Conservation (phyloP, 441 rosid species). For the Corymbia calophylla region DNA sequence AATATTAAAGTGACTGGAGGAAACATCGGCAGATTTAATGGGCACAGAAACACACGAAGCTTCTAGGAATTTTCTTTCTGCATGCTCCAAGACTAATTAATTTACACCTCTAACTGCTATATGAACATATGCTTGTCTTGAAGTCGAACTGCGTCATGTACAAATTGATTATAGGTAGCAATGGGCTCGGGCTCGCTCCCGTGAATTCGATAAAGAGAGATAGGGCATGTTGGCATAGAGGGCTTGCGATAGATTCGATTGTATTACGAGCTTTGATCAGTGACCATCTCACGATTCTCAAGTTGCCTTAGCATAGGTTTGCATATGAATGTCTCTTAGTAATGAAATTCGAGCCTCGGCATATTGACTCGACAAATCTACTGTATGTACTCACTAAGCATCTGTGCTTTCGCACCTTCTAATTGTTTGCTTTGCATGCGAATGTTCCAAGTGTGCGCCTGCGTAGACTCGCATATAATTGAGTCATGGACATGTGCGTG, state of each 20-base stretch:
- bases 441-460: not conserved
- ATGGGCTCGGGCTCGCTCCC: not conserved
- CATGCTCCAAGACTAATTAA: not conserved
- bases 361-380: not conserved
- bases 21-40: not conserved
- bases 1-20: not conserved
- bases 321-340: not conserved
- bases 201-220: not conserved
- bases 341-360: not conserved
- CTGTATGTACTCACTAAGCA: not conserved
- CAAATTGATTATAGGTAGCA: not conserved
- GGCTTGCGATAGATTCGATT: not conserved
- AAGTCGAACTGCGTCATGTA: not conserved
- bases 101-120: not conserved
- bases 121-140: not conserved
- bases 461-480: not conserved
- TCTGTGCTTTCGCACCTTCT: not conserved
- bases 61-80: not conserved
- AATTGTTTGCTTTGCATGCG: not conserved
- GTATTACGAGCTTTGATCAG: not conserved
- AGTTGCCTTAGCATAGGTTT: not conserved
- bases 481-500: not conserved
- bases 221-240: not conserved
- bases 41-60: not conserved
- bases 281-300: not conserved